phyloP scores from a whole-genome alignment of 805 yeast genomes.

The Cyberlindnera subsufficiens region DNA sequence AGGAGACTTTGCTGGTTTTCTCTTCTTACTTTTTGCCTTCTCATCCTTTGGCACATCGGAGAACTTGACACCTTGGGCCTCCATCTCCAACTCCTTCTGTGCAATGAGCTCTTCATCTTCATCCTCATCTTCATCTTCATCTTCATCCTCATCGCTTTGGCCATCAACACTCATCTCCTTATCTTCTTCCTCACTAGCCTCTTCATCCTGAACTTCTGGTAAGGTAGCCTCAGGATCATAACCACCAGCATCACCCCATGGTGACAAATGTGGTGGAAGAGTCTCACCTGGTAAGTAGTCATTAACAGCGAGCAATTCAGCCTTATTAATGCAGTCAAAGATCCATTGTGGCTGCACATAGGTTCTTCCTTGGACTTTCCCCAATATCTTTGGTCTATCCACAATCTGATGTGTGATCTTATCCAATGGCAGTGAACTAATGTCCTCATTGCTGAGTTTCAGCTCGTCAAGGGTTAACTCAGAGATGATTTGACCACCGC shows the following conservation, averaged over 20 bases:
- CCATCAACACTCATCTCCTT: conserved; percentile 46
- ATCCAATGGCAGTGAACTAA: conserved; percentile 49
- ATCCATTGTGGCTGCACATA: conserved; percentile 98
- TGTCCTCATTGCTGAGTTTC: conserved; percentile 27
- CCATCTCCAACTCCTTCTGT: conserved; percentile 83
- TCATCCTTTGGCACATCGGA: conserved; percentile 45
- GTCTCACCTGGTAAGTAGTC: conserved; percentile 91
- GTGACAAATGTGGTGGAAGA: conserved; percentile 94
- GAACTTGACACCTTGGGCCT: conserved; percentile 80
- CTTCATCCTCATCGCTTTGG: conserved; percentile 42
- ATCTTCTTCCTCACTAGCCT: conserved; percentile 45
- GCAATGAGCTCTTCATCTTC: conserved; percentile 43
- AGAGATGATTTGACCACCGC: conserved; percentile 81
- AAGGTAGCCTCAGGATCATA: conserved; percentile 72
- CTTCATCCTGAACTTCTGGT: conserved; percentile 35
- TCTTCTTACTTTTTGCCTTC: conserved; percentile 27
- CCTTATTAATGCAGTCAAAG: conserved; percentile 83
- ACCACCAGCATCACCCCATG: conserved; percentile 96
- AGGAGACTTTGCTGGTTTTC: conserved; percentile 34
- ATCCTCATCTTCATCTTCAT: conserved; percentile 13
- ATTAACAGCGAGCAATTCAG: conserved; percentile 66
- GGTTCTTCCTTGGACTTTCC: conserved; percentile 84
- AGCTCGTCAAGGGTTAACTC: conserved; percentile 85
- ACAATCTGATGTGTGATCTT: conserved; percentile 87
- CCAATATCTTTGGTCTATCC: conserved; percentile 79